Evolutionary conservation across 2,329 filamentous ascomycete genomes (phyloP), one percentile per base, ranked within the genome.

Genomic region (Ceratocystis destructans): DNA sequence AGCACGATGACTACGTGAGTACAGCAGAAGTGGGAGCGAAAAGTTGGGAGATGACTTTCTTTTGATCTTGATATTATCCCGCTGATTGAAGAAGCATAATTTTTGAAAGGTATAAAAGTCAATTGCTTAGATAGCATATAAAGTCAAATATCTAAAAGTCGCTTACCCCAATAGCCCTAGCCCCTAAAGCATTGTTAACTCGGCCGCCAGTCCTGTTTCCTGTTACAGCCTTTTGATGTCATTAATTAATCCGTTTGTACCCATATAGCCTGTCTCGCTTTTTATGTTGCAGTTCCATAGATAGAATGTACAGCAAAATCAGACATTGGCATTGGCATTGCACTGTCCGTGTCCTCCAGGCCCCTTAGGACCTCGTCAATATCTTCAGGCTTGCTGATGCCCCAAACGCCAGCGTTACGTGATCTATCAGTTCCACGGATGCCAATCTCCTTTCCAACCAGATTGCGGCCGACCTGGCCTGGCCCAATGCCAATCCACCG

Each of bases 401-500:
- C 91, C 91, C 92, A 96, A 0, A 96, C 92, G 1, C 93, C 93
- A 62, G 91, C 92, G 1, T 91, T 91, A 73, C 93, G 95, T 62
- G 93, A 83, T 17, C 83, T 78, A 66, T 94, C 89, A 72, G 87
- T 84, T 25, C 85, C 85, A 62, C 85, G 83, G 84, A 94, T 92
- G 8, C 91, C 92, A 2, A 96, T 92, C 76, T 96, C 93, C 76
- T 96, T 96, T 12, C 92, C 91, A 1, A 97, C 92, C 6, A 97
- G 79, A 74, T 96, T 96, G 67, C 92, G 82, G 0, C 93, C 93
- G 1, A 97, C 93, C 74, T 96, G 96, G 4, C 93, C 93, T 0
- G 93, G 93, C 0, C 93, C 93, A 69, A 97, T 90, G 55, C 93
- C 93, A 62, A 97, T 83, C 88, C 93, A 96, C 66, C 92, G 80